These are phyloP conservation scores for Cercospora zeina DNA, from an alignment of 2,329 filamentous ascomycete species.

Conservation along the genomic window DNA sequence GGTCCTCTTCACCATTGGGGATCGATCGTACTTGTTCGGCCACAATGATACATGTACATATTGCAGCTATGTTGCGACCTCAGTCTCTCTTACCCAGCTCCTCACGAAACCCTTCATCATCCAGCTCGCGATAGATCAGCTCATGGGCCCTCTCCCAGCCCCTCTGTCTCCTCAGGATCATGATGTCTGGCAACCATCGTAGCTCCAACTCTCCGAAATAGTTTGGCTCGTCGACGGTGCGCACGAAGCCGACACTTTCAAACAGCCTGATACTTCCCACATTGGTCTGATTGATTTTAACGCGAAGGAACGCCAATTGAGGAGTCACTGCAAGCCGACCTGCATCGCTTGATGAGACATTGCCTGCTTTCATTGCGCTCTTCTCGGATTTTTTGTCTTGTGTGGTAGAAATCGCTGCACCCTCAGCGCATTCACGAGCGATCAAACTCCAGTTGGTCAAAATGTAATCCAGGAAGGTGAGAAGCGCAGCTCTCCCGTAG, in stretches of 20 bases:
- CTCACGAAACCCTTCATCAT: not conserved
- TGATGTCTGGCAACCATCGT: conserved; percentile 39
- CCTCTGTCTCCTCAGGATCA: conserved; percentile 20
- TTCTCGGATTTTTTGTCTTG: conserved; percentile 21
- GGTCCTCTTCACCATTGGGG: not conserved
- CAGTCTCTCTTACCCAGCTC: not conserved
- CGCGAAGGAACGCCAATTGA: conserved; percentile 53
- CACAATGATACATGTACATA: not conserved
- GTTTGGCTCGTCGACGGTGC: conserved; percentile 53
- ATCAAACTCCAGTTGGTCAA: conserved; percentile 55
- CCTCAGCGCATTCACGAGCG: conserved; percentile 27
- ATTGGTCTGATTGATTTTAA: conserved; percentile 63
- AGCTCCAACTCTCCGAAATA: conserved; percentile 70
- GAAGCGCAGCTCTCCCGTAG: conserved; percentile 64
- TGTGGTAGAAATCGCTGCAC: conserved; percentile 20
- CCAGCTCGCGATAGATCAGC: conserved; percentile 20
- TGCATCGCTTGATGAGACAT: not conserved
- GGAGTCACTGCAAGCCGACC: not conserved
- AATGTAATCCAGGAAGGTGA: conserved; percentile 71
- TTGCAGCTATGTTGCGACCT: not conserved
- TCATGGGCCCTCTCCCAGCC: conserved; percentile 25
- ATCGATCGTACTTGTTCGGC: not conserved
- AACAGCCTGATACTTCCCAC: conserved; percentile 60
- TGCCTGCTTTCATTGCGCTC: not conserved
- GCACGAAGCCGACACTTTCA: conserved; percentile 59